Base-by-base conservation (phyloP, 2,329 filamentous ascomycete genomes). In the Penicillium paneum region DNA sequence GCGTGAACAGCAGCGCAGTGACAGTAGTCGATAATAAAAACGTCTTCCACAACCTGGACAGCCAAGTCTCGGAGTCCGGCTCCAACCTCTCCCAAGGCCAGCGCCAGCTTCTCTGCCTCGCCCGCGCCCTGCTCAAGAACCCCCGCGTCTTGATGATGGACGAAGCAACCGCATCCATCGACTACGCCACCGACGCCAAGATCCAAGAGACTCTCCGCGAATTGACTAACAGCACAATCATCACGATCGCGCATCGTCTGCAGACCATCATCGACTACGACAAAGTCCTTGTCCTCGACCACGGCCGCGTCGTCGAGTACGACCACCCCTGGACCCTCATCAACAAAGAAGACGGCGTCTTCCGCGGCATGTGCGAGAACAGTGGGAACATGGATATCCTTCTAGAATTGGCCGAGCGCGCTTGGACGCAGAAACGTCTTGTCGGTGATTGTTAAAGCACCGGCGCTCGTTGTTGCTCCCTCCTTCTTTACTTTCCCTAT, bases 221-320 rank as follows among this genome's bases (percentile, higher is more conserved):
- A 72, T 83, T 97, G 64, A 88, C 86, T 61, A 81, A 74, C 29
- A 90, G 91, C 71, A 99, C 94, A 0, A 96, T 95, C 56, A 90
- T 97, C 70, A 97, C 94, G 0, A 97, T 99, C 67, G 94, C 94
- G 0, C 94, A 99, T 74, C 85, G 94, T 17, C 79, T 99, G 60
- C 91, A 96, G 70, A 99, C 94, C 0, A 97, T 99, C 72, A 92
- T 94, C 28, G 94, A 99, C 71, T 99, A 97, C 68, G 94, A 99
- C 76, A 96, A 96, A 78, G 93, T 99, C 13, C 79, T 99, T 15
- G 92, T 99, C 12, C 79, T 99, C 5, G 94, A 99, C 67, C 90
- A 92, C 71, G 94, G 94, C 10, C 76, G 83, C 56, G 88, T 97
- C 19, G 82, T 94, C 5, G 93, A 99, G 75, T 99, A 84, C 69